A percentile compares a stretch with the other conserved stretches of the same genome.
Conservation (phyloP, 2,329 filamentous ascomycete genomes). For the Fusarium piperis region DNA sequence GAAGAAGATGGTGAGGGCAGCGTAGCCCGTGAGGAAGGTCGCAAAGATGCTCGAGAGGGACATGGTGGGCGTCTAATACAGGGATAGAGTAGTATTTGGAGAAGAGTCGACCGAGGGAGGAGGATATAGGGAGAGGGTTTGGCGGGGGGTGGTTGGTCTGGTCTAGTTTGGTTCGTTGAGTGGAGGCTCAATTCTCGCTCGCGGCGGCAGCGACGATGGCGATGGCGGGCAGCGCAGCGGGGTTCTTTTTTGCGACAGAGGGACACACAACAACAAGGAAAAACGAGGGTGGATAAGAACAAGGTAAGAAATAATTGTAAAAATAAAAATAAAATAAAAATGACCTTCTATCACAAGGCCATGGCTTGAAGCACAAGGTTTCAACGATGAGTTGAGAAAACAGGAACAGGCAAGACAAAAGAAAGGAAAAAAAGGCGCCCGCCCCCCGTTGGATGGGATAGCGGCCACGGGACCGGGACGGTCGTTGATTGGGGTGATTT, state of each 20-base stretch:
- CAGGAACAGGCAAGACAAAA: conserved; percentile 9
- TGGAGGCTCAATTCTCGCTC: conserved; percentile 6
- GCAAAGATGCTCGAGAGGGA: conserved; percentile 50
- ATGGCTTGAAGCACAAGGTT: conserved; percentile 4
- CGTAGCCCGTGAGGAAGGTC: conserved; percentile 63
- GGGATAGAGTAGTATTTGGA: background rate
- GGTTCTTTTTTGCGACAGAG: conserved; percentile 5
- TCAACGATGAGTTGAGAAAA: background rate
- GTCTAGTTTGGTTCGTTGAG: conserved; percentile 11
- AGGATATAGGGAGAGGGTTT: conserved; percentile 14
- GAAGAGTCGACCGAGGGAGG: background rate
- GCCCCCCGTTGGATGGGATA: conserved; percentile 7
- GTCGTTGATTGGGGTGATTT: conserved; percentile 21
- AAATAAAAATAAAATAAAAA: background rate
- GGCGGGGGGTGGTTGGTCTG: conserved; percentile 32
- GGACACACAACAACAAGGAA: background rate
- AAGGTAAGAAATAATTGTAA: background rate
- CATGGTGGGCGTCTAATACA: conserved; percentile 43
- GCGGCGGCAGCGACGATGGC: background rate
- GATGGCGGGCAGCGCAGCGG: conserved; percentile 17
- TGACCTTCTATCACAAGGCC: conserved; percentile 11
- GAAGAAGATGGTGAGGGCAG: conserved; percentile 62
- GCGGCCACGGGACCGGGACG: conserved; percentile 25
- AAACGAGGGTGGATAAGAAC: background rate
- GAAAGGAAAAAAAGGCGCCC: background rate